Evolutionary conservation across 73 alveolate genomes (phyloP), one percentile per base, ranked within the genome.

Genomic region (Tetrahymena malaccensis): DNA sequence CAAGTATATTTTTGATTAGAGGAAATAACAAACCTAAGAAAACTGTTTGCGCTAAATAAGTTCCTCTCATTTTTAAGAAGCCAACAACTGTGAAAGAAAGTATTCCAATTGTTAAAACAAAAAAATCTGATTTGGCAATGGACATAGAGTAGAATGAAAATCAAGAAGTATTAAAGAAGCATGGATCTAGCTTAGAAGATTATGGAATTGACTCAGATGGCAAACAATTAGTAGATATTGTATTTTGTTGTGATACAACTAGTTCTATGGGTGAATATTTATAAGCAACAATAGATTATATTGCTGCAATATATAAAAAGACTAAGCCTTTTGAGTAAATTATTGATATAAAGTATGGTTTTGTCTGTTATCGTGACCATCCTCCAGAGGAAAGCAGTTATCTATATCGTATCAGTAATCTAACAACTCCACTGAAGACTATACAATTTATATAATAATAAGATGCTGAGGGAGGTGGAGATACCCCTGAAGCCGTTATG

Each of bases 321-420:
- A 94, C 85, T 94, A n/a, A 96, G 94, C 96, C 57, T 43, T 97
- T 96, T 85, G 96, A 93, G 55, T 19, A 95, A 34, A 96, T 94
- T 94, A 70, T 70, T 22, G 94, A 95, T 7, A 94, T 98, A 85
- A 93, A 96, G 95, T 96, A 95, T 95, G 99, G 98, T 4, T 57
- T 98, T 85, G 97, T 97, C 19, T 96, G 97, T 34, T 98, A 98
- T 96, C 94, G 98, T 94, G 99, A 98, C 58, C 99, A 98, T 95
- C 98, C 96, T 57, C 98, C 97, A 85, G 96, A 97, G 44, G 96
- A 97, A 35, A 83, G 94, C 37, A 94, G 98, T 6, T 97, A 98
- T 96, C 95, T 96, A 0, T 97, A 98, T 84, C 34, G 85, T 94
- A 57, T 96, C 43, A 94, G 97, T 34, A 95, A 97, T 84, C 96